These are phyloP conservation scores for Metschnikowia baotianmanensis DNA, from an alignment of 805 yeast species.

Conservation along the genomic window DNA sequence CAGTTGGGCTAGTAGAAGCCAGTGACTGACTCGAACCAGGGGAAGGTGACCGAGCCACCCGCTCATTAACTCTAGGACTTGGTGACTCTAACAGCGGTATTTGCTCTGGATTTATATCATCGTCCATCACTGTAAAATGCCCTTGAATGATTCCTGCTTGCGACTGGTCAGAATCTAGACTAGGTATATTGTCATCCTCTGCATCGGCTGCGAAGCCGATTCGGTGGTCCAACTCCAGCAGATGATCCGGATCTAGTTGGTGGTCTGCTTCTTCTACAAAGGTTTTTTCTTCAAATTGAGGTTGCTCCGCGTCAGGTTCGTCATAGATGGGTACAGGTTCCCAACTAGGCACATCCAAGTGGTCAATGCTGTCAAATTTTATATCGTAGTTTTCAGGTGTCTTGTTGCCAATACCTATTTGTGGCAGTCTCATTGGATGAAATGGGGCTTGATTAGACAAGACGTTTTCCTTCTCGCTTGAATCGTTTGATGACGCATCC, in stretches of 20 bases:
- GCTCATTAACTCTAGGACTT: neutral
- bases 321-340: constrained; percentile 13
- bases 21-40: neutral
- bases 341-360: constrained; percentile 17
- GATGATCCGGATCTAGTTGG: no score
- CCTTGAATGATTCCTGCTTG: constrained; percentile 15
- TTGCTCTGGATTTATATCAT: constrained; percentile 6
- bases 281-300: neutral
- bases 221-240: neutral
- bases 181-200: neutral
- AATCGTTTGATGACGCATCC: constrained; percentile 11
- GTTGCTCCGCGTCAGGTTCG: neutral
- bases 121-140: constrained; percentile 17
- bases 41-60: neutral
- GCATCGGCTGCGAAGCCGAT: neutral
- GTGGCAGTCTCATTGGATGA: constrained; percentile 10
- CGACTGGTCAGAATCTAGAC: constrained; percentile 9
- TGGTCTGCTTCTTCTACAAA: neutral
- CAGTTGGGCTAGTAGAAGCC: no score
- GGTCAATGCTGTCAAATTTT: constrained; percentile 13
- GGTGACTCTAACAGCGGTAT: neutral
- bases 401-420: constrained; percentile 5
- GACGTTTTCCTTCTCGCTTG: constrained; percentile 14
- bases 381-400: constrained; percentile 10
- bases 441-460: neutral